Percentiles rank a stretch among this genome's conserved stretches.
Conservation (phyloP, 441 rosid species). For the Syzygium malaccense region DNA sequence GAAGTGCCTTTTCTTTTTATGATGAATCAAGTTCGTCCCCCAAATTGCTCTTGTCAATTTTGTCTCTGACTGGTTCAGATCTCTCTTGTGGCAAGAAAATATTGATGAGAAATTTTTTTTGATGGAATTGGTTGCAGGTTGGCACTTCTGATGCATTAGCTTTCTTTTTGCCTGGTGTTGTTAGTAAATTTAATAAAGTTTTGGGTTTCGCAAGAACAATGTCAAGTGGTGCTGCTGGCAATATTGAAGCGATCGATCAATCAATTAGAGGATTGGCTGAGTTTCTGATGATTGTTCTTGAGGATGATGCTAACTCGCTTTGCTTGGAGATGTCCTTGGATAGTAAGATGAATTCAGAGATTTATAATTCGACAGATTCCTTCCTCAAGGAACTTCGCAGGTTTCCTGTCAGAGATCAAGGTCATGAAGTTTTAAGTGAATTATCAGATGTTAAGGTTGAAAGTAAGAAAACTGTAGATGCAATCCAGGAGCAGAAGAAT, state of each 20-base stretch:
- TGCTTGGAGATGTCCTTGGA: slow-evolving; percentile 23
- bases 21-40: neutral
- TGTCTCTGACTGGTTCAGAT: neutral
- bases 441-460: slow-evolving; percentile 23
- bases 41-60: neutral
- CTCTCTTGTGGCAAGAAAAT: neutral
- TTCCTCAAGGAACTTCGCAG: slow-evolving; percentile 60
- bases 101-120: neutral
- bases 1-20: neutral
- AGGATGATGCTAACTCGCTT: slow-evolving; percentile 58
- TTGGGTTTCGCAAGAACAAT: slow-evolving; percentile 65
- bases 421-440: slow-evolving; percentile 22
- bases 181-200: slow-evolving; percentile 86
- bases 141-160: slow-evolving; percentile 90
- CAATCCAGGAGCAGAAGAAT: slow-evolving; percentile 19
- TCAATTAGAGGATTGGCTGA: slow-evolving; percentile 88
- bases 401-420: slow-evolving; percentile 39
- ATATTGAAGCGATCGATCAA: slow-evolving; percentile 74
- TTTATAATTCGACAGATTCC: slow-evolving; percentile 38
- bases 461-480: slow-evolving; percentile 11
- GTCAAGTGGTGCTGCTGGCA: slow-evolving; percentile 97
- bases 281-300: slow-evolving; percentile 84
- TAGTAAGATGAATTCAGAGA: slow-evolving; percentile 19
- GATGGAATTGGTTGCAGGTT: slow-evolving; percentile 38
- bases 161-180: slow-evolving; percentile 93